phyloP scores from a whole-genome alignment of 768 basidiomycete species.

The Hirschioporus abietinus region DNA sequence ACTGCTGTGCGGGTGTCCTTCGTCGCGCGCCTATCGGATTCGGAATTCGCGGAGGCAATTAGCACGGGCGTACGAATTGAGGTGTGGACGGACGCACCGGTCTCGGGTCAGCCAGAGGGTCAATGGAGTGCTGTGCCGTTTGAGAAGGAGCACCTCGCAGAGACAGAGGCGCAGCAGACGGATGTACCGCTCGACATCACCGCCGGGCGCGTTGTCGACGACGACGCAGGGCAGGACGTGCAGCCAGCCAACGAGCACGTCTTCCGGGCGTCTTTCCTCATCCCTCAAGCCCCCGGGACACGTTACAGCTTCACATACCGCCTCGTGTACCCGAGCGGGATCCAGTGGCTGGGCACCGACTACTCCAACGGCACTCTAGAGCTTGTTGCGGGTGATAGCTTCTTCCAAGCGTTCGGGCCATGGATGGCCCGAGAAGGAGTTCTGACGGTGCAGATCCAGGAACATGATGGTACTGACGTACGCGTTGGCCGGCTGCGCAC shows the following conservation, averaged over 20 bases:
- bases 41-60: constrained; percentile 11
- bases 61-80: constrained; percentile 15
- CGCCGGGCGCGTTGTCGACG: constrained; percentile 4
- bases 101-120: constrained; percentile 11
- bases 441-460: neutral
- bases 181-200: constrained; percentile 6
- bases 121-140: constrained; percentile 17
- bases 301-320: constrained; percentile 38
- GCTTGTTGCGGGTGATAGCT: constrained; percentile 15
- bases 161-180: neutral
- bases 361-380: constrained; percentile 38
- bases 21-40: constrained; percentile 15
- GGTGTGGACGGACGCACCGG: constrained; percentile 19
- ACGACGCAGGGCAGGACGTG: neutral
- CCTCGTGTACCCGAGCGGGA: constrained; percentile 37
- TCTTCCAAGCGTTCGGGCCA: neutral
- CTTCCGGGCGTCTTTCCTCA: neutral
- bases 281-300: constrained; percentile 7
- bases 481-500: neutral
- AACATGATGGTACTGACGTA: neutral
- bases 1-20: constrained; percentile 13
- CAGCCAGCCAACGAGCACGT: constrained; percentile 8
- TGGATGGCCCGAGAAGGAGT: neutral
- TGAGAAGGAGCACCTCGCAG: neutral
- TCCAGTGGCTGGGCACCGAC: constrained; percentile 42